These are phyloP conservation scores for Trichothecium sympodiale DNA, from an alignment of 2,329 filamentous ascomycete species.

Conservation along the genomic window DNA sequence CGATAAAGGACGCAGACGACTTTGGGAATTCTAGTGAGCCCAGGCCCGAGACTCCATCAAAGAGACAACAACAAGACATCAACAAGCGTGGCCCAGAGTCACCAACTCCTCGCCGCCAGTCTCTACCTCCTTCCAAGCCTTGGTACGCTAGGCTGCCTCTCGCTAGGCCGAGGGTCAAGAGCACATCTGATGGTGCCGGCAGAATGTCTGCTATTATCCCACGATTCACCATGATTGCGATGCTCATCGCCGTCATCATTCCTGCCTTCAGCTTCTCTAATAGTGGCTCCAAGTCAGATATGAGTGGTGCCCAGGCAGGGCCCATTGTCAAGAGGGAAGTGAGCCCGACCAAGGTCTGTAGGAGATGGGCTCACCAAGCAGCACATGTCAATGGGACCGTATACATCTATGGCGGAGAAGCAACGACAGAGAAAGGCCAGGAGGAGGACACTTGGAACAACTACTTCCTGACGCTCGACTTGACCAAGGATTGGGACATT, in stretches of 20 bases:
- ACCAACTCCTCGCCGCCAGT: slow-evolving; percentile 2
- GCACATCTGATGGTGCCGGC: slow-evolving; percentile 30
- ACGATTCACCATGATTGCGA: slow-evolving; percentile 33
- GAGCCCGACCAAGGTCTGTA: slow-evolving; percentile 38
- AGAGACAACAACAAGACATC: too few species aligned
- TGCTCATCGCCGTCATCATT: slow-evolving; percentile 39
- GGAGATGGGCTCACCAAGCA: slow-evolving; percentile 56
- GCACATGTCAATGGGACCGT: slow-evolving; percentile 64
- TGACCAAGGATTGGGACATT: slow-evolving; percentile 62
- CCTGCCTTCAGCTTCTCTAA: slow-evolving; percentile 33
- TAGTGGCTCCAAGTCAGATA: slow-evolving; percentile 24
- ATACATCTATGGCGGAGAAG: slow-evolving; percentile 65
- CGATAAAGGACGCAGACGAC: too few species aligned
- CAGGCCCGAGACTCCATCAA: too few species aligned
- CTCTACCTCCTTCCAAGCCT: slow-evolving; percentile 14
- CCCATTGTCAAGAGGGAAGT: slow-evolving; percentile 20
- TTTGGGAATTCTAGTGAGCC: too few species aligned
- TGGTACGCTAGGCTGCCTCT: slow-evolving; percentile 34
- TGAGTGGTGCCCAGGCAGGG: slow-evolving; percentile 36
- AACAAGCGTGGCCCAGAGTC: too few species aligned
- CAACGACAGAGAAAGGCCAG: slow-evolving; percentile 46
- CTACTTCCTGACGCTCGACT: slow-evolving; percentile 59
- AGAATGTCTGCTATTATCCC: slow-evolving; percentile 28
- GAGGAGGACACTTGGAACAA: slow-evolving; percentile 62
- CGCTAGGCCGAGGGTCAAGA: slow-evolving; percentile 29